Base-by-base conservation (phyloP, 805 yeast genomes). In the Cyberlindnera meyerae region DNA sequence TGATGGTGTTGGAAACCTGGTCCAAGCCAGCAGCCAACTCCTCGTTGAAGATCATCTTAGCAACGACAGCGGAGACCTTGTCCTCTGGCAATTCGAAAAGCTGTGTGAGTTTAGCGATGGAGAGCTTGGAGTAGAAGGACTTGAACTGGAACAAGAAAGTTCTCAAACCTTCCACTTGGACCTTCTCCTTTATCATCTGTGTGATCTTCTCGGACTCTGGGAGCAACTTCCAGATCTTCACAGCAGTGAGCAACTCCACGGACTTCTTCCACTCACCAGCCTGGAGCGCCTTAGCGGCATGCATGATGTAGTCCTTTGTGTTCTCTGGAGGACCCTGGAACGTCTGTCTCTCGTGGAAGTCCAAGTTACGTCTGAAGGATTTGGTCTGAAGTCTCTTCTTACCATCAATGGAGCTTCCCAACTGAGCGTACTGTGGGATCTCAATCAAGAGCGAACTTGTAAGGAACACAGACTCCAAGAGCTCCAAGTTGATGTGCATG, bases 271-370 rank as follows among this genome's bases (percentile, higher is more conserved):
- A 93, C 57, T 90, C 86, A 49, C 97, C 96, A 51, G 74, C 75
- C 58, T 84, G 85, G 62, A 93, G 76, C 22, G 86, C 77, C 63
- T 80, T 80, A 28, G 97, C 94, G 33, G 97, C 95, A 61, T 84
- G 85, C 73, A 90, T 80, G 51, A 93, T 81, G 63, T 77, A 85
- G 62, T 93, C 99, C 55, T 94, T 82, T 31, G 94, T 84, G 61
- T 89, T 86, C 66, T 93, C 98, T 37, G 97, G 96, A 32, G 98
- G 98, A 29, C 97, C 98, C 45, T 87, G 86, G 72, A 90, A 93
- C 40, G 82, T 82, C 62, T 89, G 96, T 64, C 90, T 82, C 59
- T 89, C 96, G 57, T 85, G 88, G 68, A 82, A 84, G 60, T 93
- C 97, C 49, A 93, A 73, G 61, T 84, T 77, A 59, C 95, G 79